A percentile compares a stretch with the other conserved stretches of the same genome.
Conservation (phyloP, 1,139 yeast species). For the Meyerozyma carpophila region DNA sequence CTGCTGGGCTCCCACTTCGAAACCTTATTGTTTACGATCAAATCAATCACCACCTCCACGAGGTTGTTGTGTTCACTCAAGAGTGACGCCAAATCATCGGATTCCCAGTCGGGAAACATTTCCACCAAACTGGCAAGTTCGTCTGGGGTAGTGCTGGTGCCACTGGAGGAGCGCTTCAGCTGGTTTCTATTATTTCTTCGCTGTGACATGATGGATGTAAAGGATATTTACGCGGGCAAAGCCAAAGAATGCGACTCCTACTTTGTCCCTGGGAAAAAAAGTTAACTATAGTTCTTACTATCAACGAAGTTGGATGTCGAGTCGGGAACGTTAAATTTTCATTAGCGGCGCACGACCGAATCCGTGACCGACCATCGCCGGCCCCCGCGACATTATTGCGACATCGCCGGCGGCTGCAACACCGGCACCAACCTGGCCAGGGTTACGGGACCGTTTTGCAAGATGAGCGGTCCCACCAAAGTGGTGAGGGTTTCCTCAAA, state of each 20-base stretch:
- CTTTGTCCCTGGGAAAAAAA: neutral
- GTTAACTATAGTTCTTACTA: neutral
- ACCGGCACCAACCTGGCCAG: neutral
- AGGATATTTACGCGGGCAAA: neutral
- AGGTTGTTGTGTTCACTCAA: slow-evolving; percentile 69
- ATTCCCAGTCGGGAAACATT: slow-evolving; percentile 93
- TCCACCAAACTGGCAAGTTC: slow-evolving; percentile 64
- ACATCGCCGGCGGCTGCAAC: neutral
- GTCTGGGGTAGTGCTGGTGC: slow-evolving; percentile 13
- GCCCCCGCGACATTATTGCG: neutral
- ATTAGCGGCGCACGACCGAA: slow-evolving; percentile 1
- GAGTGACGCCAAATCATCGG: slow-evolving; percentile 74
- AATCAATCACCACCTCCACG: slow-evolving; percentile 74
- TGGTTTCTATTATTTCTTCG: slow-evolving; percentile 42
- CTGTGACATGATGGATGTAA: slow-evolving; percentile 13
- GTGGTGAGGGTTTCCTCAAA: slow-evolving; percentile 42
- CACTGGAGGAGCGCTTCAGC: slow-evolving; percentile 37
- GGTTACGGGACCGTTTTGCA: neutral
- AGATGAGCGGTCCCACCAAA: slow-evolving; percentile 9
- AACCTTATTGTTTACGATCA: slow-evolving; percentile 78
- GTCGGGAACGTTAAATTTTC: slow-evolving; percentile 1
- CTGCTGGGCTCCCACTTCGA: slow-evolving; percentile 56
- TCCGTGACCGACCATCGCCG: neutral
- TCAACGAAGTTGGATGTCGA: neutral
- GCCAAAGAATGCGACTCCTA: neutral